Base-by-base conservation (phyloP, 2,329 filamentous ascomycete species). In the Chlorencoelia australis region DNA sequence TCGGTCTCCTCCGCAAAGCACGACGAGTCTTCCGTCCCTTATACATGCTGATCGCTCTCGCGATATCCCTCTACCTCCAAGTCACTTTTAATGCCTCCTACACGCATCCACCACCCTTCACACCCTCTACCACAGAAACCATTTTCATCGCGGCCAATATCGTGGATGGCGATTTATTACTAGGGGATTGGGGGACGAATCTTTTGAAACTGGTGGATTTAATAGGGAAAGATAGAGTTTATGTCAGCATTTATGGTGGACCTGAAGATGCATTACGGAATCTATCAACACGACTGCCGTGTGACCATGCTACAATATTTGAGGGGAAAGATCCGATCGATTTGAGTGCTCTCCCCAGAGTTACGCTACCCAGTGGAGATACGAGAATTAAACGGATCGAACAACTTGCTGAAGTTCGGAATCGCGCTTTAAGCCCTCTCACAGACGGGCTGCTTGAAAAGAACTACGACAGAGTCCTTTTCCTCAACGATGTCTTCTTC, bases 131-230 rank as follows among this genome's bases (percentile, higher is more conserved):
- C 29, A 64, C 72, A 33, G 77, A 85, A 54, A 80, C 75, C 49
- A 63, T 86, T n/a, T 86, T 81, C 51, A 81, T 87, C 34, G 77
- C 77, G 2, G 73, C 80, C 11, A 82, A 77, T 49, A 66, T 87
- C 36, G 80, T 81, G 47, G 79, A 86, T 49, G 79, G 77, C 2
- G 60, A 67, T 3, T 60, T 86, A 14, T 70, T 78, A 1, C 60
- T 65, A 5, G 79, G 80, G 2, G 60, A 64, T 18, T 87, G 81
- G 81, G 79, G 75, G 0, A 54, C 67, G 41, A 66, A 68, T 16
- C 53, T 87, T 1, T 52, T 78, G 26, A 61, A 73, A 14, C 58
- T 87, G 36, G 68, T 86, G 20, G 64, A 81, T 32, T 54, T 82
- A 19, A 63, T 87, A 24, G 82, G 82, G 0, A 66, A 68, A 10